Evolutionary conservation across 352 stramenopile species (phyloP).

Genomic region (Phytopythium delawarense): DNA sequence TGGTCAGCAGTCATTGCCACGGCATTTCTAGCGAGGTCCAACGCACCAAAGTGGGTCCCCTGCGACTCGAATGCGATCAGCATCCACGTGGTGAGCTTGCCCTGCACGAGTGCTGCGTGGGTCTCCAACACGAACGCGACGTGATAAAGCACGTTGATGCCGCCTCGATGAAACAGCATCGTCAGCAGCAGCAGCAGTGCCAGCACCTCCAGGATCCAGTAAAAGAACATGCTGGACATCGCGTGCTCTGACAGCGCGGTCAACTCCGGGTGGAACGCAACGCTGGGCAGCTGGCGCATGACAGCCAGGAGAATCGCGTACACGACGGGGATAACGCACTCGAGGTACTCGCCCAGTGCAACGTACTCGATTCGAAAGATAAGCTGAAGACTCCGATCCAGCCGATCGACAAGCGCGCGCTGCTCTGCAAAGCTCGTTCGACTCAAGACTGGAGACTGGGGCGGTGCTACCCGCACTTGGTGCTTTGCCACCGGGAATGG

Average conservation of each 20-base stretch:
- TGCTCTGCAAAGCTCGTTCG: background rate
- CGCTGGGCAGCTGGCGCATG: slow-evolving; percentile 19
- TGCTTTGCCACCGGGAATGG: background rate
- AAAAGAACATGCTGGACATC: slow-evolving; percentile 16
- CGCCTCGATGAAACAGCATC: slow-evolving; percentile 18
- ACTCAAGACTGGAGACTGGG: background rate
- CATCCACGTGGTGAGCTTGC: slow-evolving; percentile 23
- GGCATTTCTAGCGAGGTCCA: background rate
- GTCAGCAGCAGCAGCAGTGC: slow-evolving; percentile 18
- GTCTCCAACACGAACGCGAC: slow-evolving; percentile 34
- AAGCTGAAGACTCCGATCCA: background rate
- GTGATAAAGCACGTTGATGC: slow-evolving; percentile 19
- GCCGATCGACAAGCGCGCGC: background rate
- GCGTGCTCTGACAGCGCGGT: slow-evolving; percentile 2
- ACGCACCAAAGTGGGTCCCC: slow-evolving; percentile 16
- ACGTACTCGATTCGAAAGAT: slow-evolving; percentile 19
- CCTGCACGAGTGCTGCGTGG: slow-evolving; percentile 17
- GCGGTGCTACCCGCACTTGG: background rate
- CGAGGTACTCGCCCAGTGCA: slow-evolving; percentile 27
- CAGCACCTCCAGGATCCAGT: slow-evolving; percentile 15
- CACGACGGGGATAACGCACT: slow-evolving; percentile 29
- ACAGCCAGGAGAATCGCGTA: slow-evolving; percentile 18
- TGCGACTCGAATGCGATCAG: slow-evolving; percentile 11
- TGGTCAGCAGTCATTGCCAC: background rate
- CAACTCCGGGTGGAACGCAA: slow-evolving; percentile 26